Conservation (phyloP, 2,329 filamentous ascomycete species). For the Lecanicillium sp. region DNA sequence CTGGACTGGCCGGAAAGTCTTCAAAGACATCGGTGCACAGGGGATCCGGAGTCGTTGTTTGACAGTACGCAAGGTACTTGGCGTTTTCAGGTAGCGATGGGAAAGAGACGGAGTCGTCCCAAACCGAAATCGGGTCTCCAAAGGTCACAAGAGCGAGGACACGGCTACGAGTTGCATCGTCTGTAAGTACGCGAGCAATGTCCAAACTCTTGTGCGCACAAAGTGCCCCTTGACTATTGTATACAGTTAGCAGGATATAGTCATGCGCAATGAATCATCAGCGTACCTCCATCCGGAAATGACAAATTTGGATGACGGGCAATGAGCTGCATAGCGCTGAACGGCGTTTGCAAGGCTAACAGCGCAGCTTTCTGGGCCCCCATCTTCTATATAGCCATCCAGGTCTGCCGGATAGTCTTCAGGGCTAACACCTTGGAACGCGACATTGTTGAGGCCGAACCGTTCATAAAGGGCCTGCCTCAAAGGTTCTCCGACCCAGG, state of each 20-base stretch:
- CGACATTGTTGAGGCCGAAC: conserved; percentile 1
- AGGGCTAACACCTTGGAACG: conserved; percentile 9
- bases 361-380: conserved; percentile 7
- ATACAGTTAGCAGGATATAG: no score
- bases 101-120: conserved; percentile 7
- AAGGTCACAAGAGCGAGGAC: conserved; percentile 8
- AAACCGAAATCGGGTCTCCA: conserved; percentile 7
- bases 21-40: conserved; percentile 7
- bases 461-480: conserved; percentile 3
- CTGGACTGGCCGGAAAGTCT: conserved; percentile 5
- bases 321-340: conserved; percentile 4
- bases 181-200: background rate
- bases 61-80: conserved; percentile 5
- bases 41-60: conserved; percentile 4
- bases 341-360: conserved; percentile 4
- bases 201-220: conserved; percentile 7
- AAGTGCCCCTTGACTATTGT: conserved; percentile 9
- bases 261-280: no score
- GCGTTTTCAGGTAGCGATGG: conserved; percentile 5
- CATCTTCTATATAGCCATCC: conserved; percentile 9
- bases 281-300: conserved; percentile 8
- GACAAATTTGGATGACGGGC: conserved; percentile 9
- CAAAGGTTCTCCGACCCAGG: conserved; percentile 9
- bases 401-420: conserved; percentile 8
- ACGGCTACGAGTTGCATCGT: background rate